A percentile compares a stretch with the other conserved stretches of the same genome.
These are phyloP conservation scores for Pythium graminicola DNA, from an alignment of 352 stramenopile genomes.

Conservation along the genomic window DNA sequence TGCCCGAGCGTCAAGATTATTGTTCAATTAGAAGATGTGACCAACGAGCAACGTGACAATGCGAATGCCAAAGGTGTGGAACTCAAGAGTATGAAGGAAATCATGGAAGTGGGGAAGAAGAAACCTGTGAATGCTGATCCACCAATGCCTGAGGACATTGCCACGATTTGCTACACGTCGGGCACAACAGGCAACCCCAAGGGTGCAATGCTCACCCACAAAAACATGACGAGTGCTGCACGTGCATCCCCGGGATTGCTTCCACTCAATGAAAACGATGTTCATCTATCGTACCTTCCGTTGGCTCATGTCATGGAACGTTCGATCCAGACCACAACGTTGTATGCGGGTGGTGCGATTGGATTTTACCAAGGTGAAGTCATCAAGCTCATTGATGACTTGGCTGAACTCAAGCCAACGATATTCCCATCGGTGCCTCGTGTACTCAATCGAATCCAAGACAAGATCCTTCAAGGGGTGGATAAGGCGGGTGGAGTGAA, in stretches of 20 bases:
- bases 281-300: conserved; percentile 87
- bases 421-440: conserved; percentile 89
- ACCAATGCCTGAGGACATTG: conserved; percentile 62
- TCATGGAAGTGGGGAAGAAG: conserved; percentile 33
- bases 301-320: conserved; percentile 95
- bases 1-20: conserved; percentile 47
- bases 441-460: conserved; percentile 79
- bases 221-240: conserved; percentile 38
- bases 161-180: conserved; percentile 89
- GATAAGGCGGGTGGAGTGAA: conserved; percentile 25
- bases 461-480: conserved; percentile 77
- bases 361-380: conserved; percentile 77
- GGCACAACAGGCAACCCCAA: conserved; percentile 72
- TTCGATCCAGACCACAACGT: conserved; percentile 73
- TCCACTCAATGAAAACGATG: conserved; percentile 22
- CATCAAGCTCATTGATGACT: conserved; percentile 88
- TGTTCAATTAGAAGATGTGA: conserved; percentile 47
- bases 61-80: conserved; percentile 31
- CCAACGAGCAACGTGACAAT: conserved; percentile 26
- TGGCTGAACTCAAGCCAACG: conserved; percentile 86
- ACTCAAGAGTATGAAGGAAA: conserved; percentile 37
- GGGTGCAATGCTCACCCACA: conserved; percentile 58
- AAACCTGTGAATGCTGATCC: conserved; percentile 44
- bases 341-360: conserved; percentile 75
- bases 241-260: conserved; percentile 23